phyloP scores from a whole-genome alignment of 805 yeast genomes.

The Tetrapisispora arboricola region DNA sequence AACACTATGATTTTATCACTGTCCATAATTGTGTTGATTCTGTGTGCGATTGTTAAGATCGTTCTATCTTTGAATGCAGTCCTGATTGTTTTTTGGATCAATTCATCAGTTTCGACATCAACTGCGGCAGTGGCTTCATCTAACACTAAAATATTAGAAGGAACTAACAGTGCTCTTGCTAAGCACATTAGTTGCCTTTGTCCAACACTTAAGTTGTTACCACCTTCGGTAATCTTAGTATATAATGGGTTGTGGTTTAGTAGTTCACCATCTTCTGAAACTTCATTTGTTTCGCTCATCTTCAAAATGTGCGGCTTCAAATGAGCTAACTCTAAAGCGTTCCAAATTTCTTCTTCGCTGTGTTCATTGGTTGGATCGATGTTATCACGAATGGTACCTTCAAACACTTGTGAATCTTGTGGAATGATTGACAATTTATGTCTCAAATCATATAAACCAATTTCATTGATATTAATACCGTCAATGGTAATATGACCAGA shows the following conservation, averaged over 20 bases:
- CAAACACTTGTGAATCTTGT: constrained; percentile 87
- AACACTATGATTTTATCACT: constrained; percentile 68
- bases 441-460: constrained; percentile 74
- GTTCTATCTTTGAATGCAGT: constrained; percentile 66
- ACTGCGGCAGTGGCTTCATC: constrained; percentile 90
- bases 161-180: constrained; percentile 64
- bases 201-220: constrained; percentile 63
- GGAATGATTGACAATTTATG: constrained; percentile 77
- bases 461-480: constrained; percentile 48
- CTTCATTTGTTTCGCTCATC: constrained; percentile 43
- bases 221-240: constrained; percentile 54
- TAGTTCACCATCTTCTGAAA: neutral
- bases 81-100: constrained; percentile 70
- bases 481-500: constrained; percentile 66
- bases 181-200: constrained; percentile 75
- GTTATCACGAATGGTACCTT: constrained; percentile 77
- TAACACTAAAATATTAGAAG: constrained; percentile 52
- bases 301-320: constrained; percentile 51
- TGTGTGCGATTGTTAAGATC: constrained; percentile 74
- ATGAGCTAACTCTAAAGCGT: constrained; percentile 67
- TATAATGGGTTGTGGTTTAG: constrained; percentile 27
- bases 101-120: constrained; percentile 73
- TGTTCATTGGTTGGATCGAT: constrained; percentile 69
- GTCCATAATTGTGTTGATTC: constrained; percentile 74
- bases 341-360: constrained; percentile 76